Percentiles rank a stretch among this genome's conserved stretches.
These are phyloP conservation scores for Colletotrichum sp. DNA, from an alignment of 2,329 filamentous ascomycete species.

Conservation along the genomic window DNA sequence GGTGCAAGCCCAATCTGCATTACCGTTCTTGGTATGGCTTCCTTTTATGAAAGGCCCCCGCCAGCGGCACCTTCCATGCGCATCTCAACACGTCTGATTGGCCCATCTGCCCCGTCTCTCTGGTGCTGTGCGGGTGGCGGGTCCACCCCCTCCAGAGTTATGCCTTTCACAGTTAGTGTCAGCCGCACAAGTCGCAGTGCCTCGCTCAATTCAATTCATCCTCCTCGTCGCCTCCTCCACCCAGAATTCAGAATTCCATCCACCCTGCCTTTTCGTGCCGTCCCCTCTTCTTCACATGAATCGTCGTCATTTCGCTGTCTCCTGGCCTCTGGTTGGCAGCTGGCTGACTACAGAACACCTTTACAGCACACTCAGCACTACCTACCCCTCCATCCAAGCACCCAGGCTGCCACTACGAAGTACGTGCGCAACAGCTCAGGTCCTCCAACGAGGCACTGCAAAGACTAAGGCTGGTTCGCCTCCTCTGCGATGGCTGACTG, in stretches of 20 bases:
- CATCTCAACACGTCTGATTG: not conserved
- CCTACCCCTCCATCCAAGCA: not conserved
- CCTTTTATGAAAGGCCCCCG: not conserved
- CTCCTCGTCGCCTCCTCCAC: not conserved
- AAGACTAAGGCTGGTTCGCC: not conserved
- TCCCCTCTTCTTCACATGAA: constrained; percentile 5
- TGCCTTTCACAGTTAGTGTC: not conserved
- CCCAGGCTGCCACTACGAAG: not conserved
- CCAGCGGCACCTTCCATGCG: constrained; percentile 1
- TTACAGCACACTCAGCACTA: not conserved
- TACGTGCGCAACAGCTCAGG: not conserved
- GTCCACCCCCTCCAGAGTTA: not conserved
- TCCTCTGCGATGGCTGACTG: not conserved
- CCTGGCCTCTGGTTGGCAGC: not conserved
- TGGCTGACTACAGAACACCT: not conserved
- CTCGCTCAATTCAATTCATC: not conserved
- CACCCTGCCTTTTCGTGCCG: not conserved
- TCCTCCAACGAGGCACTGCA: not conserved
- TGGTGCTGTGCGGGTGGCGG: not conserved
- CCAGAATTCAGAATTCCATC: not conserved
- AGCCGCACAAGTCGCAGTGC: not conserved
- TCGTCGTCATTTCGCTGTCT: not conserved
- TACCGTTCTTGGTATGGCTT: not conserved
- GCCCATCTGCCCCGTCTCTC: not conserved
- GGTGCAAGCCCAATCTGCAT: not conserved